Evolutionary conservation across 164 flowering plant species (phyloP).

Genomic region (Magnolia officinalis): DNA sequence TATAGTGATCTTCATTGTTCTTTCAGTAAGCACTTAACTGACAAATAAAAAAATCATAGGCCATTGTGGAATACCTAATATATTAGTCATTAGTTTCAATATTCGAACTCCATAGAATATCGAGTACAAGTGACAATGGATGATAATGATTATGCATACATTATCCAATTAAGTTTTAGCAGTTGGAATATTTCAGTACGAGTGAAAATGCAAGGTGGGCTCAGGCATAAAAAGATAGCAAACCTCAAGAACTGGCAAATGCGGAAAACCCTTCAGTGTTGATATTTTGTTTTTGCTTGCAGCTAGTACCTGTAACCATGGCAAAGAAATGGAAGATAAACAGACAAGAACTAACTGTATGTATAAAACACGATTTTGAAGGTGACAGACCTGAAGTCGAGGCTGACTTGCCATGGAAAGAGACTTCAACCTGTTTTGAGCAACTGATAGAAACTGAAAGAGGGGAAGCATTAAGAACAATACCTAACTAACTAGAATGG

Average conservation of each 20-base stretch:
- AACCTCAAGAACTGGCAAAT: constrained; percentile 96
- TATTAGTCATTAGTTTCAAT: too few relatives aligned
- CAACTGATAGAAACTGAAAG: constrained; percentile 90
- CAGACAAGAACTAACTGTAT: neutral
- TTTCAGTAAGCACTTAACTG: too few relatives aligned
- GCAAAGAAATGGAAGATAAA: constrained; percentile 2
- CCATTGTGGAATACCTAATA: too few relatives aligned
- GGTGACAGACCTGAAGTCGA: constrained; percentile 73
- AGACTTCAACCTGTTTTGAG: constrained; percentile 92
- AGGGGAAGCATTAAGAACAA: constrained; percentile 3
- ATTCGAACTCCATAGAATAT: too few relatives aligned
- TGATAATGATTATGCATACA: too few relatives aligned
- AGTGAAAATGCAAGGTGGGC: neutral
- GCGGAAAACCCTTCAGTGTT: constrained; percentile 87
- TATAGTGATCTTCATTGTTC: too few relatives aligned
- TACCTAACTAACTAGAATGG: neutral
- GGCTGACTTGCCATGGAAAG: constrained; percentile 98
- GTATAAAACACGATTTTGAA: neutral
- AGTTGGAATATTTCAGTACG: neutral
- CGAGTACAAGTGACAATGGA: too few relatives aligned
- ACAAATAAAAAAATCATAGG: too few relatives aligned
- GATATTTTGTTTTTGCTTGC: constrained; percentile 97
- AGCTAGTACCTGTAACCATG: constrained; percentile 76
- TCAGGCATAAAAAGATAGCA: constrained; percentile 11
- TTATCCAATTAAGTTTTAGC: neutral